phyloP scores from a whole-genome alignment of 2,329 filamentous ascomycete genomes.

The Penicillium decumbens region DNA sequence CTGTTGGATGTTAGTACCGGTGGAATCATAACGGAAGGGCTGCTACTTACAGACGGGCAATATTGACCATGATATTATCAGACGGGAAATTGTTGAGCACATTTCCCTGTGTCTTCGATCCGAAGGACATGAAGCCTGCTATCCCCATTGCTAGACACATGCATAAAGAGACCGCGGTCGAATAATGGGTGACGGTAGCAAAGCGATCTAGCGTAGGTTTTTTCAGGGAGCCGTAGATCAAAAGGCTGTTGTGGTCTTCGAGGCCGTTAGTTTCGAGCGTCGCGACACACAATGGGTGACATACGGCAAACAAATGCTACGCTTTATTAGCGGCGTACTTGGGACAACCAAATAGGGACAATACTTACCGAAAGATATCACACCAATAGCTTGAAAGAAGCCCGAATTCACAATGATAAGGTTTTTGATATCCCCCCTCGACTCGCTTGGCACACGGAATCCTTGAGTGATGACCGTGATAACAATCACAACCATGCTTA shows the following conservation, averaged over 20 bases:
- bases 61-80: constrained; percentile 87
- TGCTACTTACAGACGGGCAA: constrained; percentile 66
- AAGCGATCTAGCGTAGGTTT: constrained; percentile 96
- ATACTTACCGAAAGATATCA: constrained; percentile 85
- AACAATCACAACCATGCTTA: constrained; percentile 90
- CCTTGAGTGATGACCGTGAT: constrained; percentile 83
- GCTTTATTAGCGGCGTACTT: constrained; percentile 29
- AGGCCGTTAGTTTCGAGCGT: constrained; percentile 17
- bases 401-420: constrained; percentile 76
- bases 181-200: constrained; percentile 86
- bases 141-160: constrained; percentile 87
- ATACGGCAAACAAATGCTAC: constrained; percentile 63
- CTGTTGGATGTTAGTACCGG: constrained; percentile 31
- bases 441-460: constrained; percentile 64
- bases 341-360: neutral
- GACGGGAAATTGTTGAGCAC: constrained; percentile 95
- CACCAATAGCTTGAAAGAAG: constrained; percentile 91
- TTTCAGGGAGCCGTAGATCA: constrained; percentile 93
- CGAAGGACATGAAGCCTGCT: constrained; percentile 86
- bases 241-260: constrained; percentile 82
- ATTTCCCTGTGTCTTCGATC: constrained; percentile 86
- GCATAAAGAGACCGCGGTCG: constrained; percentile 82
- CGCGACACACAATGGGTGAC: constrained; percentile 17
- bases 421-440: constrained; percentile 65
- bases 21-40: neutral